These are phyloP conservation scores for Lagenaria siceraria DNA, from an alignment of 306 rosid genomes.

Conservation along the genomic window DNA sequence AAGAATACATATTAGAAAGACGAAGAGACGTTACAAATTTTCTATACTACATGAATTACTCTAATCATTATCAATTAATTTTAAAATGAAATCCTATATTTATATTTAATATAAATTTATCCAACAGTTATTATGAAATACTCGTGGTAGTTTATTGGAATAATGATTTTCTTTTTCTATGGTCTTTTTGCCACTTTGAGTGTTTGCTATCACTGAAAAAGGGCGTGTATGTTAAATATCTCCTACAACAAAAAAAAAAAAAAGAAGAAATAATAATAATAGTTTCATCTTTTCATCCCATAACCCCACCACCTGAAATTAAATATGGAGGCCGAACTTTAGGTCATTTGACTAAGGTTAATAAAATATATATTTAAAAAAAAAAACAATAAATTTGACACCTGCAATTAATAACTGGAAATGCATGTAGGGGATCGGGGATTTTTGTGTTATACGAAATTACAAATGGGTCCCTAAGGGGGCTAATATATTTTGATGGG, in stretches of 20 bases:
- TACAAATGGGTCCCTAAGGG: background rate
- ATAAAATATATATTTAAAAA: background rate
- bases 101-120: too few species aligned
- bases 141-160: too few species aligned
- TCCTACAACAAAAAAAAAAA: background rate
- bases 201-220: background rate
- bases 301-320: background rate
- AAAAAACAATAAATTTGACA: background rate
- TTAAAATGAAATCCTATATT: too few species aligned
- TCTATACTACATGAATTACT: too few species aligned
- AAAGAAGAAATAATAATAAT: too few species aligned
- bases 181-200: background rate
- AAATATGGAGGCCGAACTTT: background rate
- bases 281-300: background rate
- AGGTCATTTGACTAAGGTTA: background rate
- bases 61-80: too few species aligned
- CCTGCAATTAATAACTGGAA: background rate
- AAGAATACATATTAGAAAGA: too few species aligned
- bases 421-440: background rate
- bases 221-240: background rate
- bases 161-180: too few species aligned
- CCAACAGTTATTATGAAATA: too few species aligned
- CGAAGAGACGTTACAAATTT: too few species aligned
- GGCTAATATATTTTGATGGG: background rate
- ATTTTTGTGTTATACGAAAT: background rate